Evolutionary conservation across 805 yeast species (phyloP).

Genomic region (Candida dendrica): DNA sequence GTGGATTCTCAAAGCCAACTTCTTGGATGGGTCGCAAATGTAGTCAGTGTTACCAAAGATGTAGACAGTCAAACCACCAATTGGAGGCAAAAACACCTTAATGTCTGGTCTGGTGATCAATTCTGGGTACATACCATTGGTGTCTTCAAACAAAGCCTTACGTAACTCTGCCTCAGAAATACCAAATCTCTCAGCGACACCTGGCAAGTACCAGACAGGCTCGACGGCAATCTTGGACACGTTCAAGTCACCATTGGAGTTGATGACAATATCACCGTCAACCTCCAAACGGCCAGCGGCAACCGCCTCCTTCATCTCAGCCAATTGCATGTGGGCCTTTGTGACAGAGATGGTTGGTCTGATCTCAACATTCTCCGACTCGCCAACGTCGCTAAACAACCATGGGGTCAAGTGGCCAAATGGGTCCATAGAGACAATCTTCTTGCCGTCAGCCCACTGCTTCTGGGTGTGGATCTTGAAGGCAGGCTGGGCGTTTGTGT

Average conservation of each 20-base stretch:
- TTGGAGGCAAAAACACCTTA: constrained; percentile 60
- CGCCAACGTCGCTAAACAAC: constrained; percentile 38
- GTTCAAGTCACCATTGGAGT: constrained; percentile 52
- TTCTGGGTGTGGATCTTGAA: constrained; percentile 45
- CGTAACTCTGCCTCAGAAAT: constrained; percentile 50
- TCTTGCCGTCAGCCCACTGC: constrained; percentile 48
- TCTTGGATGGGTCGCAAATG: constrained; percentile 42
- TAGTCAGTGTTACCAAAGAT: constrained; percentile 55
- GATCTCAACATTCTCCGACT: constrained; percentile 43
- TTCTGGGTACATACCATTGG: constrained; percentile 69
- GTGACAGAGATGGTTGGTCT: constrained; percentile 63
- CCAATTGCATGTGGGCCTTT: constrained; percentile 55
- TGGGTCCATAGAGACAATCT: constrained; percentile 61
- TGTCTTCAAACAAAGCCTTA: constrained; percentile 57
- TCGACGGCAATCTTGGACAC: constrained; percentile 62
- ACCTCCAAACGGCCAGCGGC: constrained; percentile 43
- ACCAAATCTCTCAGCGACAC: constrained; percentile 57
- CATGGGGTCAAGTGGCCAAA: constrained; percentile 63
- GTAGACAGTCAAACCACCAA: constrained; percentile 62
- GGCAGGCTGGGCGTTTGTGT: constrained; percentile 58
- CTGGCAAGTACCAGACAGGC: constrained; percentile 68
- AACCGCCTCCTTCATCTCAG: constrained; percentile 52
- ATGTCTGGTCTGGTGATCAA: constrained; percentile 61
- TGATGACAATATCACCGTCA: constrained; percentile 55
- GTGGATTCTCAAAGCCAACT: constrained; percentile 53